Conservation (phyloP, 768 basidiomycete genomes). For the Trametes cingulata region DNA sequence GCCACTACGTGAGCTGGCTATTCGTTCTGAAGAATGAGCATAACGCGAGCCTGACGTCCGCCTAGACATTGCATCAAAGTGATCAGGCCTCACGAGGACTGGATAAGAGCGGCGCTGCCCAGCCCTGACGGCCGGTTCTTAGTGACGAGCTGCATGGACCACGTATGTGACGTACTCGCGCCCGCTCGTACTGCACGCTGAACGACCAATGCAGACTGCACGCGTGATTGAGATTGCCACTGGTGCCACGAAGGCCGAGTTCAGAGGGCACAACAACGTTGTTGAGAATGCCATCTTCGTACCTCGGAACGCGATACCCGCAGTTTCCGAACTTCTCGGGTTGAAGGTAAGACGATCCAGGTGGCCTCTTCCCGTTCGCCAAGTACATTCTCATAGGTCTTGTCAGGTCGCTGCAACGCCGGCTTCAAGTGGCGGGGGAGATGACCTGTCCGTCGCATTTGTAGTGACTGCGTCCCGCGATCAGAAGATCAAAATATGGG, state of each 20-base stretch:
- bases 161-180: conserved; percentile 37
- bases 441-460: conserved; percentile 38
- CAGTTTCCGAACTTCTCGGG: conserved; percentile 48
- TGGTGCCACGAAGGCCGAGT: conserved; percentile 49
- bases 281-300: conserved; percentile 56
- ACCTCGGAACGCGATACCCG: conserved; percentile 41
- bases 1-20: conserved; percentile 47
- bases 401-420: conserved; percentile 22
- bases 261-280: conserved; percentile 56
- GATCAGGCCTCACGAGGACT: conserved; percentile 50
- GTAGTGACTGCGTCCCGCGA: conserved; percentile 54
- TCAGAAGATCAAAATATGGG: conserved; percentile 58
- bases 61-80: conserved; percentile 51
- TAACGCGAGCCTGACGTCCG: too few species aligned
- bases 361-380: background rate
- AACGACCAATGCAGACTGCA: conserved; percentile 41
- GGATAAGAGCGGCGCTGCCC: conserved; percentile 42
- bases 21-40: background rate
- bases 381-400: background rate
- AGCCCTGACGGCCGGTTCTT: conserved; percentile 44
- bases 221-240: conserved; percentile 47
- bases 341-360: conserved; percentile 37
- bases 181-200: background rate
- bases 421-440: conserved; percentile 32
- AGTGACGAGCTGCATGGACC: conserved; percentile 52